Conservation (phyloP, 202 grass and related monocot species). For the Bolboschoenoplectus hybrid region DNA sequence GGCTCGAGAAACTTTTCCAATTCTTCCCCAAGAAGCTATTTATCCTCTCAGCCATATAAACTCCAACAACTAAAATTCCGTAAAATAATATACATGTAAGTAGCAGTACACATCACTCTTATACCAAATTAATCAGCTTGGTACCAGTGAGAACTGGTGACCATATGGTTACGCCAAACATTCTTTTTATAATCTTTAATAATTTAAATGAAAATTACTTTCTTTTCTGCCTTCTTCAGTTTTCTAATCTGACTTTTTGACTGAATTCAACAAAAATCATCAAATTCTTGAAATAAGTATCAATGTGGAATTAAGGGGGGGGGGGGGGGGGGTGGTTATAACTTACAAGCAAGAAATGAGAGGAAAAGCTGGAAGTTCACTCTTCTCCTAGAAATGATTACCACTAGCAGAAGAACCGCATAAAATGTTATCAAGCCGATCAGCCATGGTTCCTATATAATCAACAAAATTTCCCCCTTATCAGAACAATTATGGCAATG, state of each 20-base stretch:
- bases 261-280: not conserved
- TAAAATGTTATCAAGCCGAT: conserved; percentile 65
- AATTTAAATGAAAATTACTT: not conserved
- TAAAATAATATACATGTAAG: not conserved
- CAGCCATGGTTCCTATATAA: conserved; percentile 83
- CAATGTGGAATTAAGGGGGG: not conserved
- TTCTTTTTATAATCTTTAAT: not conserved
- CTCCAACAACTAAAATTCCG: conserved; percentile 71
- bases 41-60: conserved; percentile 83
- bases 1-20: conserved; percentile 91
- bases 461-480: not conserved
- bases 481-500: not conserved
- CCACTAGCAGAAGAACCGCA: conserved; percentile 64
- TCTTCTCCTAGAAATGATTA: conserved; percentile 79
- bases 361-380: conserved; percentile 86
- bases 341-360: conserved; percentile 79
- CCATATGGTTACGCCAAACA: not conserved
- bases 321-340: not conserved
- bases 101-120: not conserved
- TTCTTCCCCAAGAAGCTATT: conserved; percentile 64
- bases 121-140: not conserved
- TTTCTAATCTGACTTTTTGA: not conserved
- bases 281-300: not conserved
- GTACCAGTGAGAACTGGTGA: no score
- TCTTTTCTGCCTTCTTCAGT: not conserved